Evolutionary conservation across 2,329 filamentous ascomycete genomes (phyloP).

Genomic region (Diaporthe caulivora): DNA sequence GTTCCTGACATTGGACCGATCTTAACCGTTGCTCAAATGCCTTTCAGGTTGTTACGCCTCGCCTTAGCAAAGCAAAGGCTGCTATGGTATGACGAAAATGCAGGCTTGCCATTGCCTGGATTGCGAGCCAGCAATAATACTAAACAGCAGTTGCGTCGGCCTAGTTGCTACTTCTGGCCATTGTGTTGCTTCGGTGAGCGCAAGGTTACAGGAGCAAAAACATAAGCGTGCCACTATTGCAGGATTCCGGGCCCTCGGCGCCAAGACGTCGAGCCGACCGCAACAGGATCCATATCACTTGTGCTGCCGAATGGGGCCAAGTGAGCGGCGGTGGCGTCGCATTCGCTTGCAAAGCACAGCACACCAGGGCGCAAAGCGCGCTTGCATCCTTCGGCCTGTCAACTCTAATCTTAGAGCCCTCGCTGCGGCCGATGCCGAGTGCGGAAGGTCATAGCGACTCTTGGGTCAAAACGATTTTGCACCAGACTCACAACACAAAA

Average conservation of each 20-base stretch:
- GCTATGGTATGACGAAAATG: not conserved
- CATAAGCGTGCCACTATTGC: slow-evolving; percentile 14
- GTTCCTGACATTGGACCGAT: not conserved
- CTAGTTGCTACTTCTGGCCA: not conserved
- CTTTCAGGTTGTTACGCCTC: not conserved
- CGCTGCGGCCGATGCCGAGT: slow-evolving; percentile 5
- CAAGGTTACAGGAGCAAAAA: not conserved
- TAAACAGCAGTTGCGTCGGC: not conserved
- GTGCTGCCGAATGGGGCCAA: not conserved
- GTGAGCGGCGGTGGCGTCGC: slow-evolving; percentile 9
- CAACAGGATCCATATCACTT: not conserved
- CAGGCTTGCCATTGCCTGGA: not conserved
- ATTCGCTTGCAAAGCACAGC: slow-evolving; percentile 7
- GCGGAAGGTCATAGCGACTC: too few species aligned
- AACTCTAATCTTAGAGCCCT: slow-evolving; percentile 11
- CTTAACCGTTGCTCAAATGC: not conserved
- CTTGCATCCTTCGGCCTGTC: slow-evolving; percentile 17
- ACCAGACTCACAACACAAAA: too few species aligned
- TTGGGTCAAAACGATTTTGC: too few species aligned
- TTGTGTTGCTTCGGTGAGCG: not conserved
- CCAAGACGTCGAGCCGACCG: slow-evolving; percentile 4
- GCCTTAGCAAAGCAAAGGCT: not conserved
- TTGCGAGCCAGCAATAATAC: not conserved
- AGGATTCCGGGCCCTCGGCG: not conserved
- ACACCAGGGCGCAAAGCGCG: slow-evolving; percentile 1